Base-by-base conservation (phyloP, 305 asterid species). In the Coffea humblotiana region DNA sequence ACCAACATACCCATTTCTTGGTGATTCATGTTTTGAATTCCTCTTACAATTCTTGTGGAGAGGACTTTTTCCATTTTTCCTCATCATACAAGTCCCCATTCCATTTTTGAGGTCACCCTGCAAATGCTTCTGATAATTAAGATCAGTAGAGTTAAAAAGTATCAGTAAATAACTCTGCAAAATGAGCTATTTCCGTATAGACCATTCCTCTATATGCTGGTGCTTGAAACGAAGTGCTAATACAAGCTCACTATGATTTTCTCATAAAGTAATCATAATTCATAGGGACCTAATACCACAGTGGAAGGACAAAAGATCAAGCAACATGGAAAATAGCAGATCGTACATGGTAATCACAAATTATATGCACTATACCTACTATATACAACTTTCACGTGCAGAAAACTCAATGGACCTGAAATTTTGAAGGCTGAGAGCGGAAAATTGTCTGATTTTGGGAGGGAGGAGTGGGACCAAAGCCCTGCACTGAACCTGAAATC, bases 21-120 rank as follows among this genome's bases (percentile, higher is more conserved):
- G 83, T 71, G 84, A 83, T 71, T 89, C 89, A 37, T 76, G 78
- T 70, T 86, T 88, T 72, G 82, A 82, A 80, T 88, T 91, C 86
- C 90, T 83, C 58, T 11, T 58, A 78, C 84, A 83, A 86, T 86
- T 91, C 77, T 87, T 91, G 87, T 87, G 79, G 32, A 80, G 88
- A 84, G 87, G 68, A 77, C 79, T 86, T 77, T 86, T 87, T 91
- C 90, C 86, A 87, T 72, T 84, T 68, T 82, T 86, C 67, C 76
- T 87, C 80, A 82, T 75, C 74, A 84, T 83, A 72, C 79, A 86
- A 70, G 83, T 81, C 73, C 88, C 91, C 79, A 65, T 85, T 67
- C 71, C 81, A 71, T 85, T 82, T 87, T 85, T 87, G 68, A 79
- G 78, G 86, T 85, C 87, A 80, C 78, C 84, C 98, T 94, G 91